Percentiles rank a stretch among this genome's conserved stretches.
phyloP scores from a whole-genome alignment of 345 rosid species.

The Sisymbrium irio region DNA sequence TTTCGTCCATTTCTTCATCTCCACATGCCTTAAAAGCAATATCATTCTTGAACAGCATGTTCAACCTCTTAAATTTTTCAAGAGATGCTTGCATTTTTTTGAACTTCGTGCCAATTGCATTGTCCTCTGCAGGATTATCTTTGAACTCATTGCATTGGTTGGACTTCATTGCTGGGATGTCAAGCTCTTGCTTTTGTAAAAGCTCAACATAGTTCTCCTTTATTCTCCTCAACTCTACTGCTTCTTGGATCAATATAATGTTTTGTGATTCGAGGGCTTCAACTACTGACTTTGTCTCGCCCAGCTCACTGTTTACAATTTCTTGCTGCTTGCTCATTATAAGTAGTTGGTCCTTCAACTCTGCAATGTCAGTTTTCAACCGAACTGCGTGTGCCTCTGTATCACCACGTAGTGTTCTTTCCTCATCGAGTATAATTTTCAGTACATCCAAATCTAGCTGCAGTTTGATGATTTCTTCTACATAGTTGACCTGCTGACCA shows the following conservation, averaged over 20 bases:
- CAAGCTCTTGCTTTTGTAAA: slow-evolving; percentile 52
- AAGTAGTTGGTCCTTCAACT: slow-evolving; percentile 37
- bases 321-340: slow-evolving; percentile 45
- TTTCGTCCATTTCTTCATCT: slow-evolving; percentile 71
- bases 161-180: slow-evolving; percentile 51
- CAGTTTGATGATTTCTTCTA: slow-evolving; percentile 67
- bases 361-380: slow-evolving; percentile 54
- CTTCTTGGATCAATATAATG: slow-evolving; percentile 56
- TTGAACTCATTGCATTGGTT: slow-evolving; percentile 49
- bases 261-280: slow-evolving; percentile 89
- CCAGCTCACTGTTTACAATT: slow-evolving; percentile 47
- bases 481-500: slow-evolving; percentile 41
- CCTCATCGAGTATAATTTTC: slow-evolving; percentile 78
- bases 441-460: slow-evolving; percentile 86
- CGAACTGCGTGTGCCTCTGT: slow-evolving; percentile 44
- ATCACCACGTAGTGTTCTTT: slow-evolving; percentile 51
- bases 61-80: slow-evolving; percentile 75
- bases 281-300: slow-evolving; percentile 61
- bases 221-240: slow-evolving; percentile 58
- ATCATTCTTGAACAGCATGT: slow-evolving; percentile 64
- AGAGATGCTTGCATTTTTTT: slow-evolving; percentile 87
- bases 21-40: slow-evolving; percentile 58
- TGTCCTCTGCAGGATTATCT: slow-evolving; percentile 43
- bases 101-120: slow-evolving; percentile 50
- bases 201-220: slow-evolving; percentile 48